phyloP scores from a whole-genome alignment of 148 eudicot species.

The Fagopyrum esculentum region DNA sequence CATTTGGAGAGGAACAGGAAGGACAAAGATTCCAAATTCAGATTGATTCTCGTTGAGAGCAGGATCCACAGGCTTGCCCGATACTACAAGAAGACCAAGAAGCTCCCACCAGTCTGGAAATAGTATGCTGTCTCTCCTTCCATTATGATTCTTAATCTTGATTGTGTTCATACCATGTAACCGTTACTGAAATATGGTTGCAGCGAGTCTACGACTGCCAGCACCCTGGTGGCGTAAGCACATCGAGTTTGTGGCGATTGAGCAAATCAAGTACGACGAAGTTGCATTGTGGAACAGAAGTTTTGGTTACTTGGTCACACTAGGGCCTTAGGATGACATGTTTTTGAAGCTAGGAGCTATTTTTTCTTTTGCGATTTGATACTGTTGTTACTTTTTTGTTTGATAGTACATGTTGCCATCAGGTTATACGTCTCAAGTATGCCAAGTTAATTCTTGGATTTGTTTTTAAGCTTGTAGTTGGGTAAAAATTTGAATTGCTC shows the following conservation, averaged over 20 bases:
- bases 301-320: neutral
- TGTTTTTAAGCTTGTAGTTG: no score
- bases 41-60: slow-evolving; percentile 37
- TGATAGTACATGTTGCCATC: no score
- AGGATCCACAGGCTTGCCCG: slow-evolving; percentile 37
- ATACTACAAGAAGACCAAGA: slow-evolving; percentile 40
- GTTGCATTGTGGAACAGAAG: neutral
- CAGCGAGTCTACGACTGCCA: slow-evolving; percentile 25
- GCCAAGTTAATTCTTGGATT: no score
- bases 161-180: neutral
- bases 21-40: slow-evolving; percentile 36
- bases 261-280: neutral
- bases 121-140: slow-evolving; percentile 20
- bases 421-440: no score
- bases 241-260: neutral
- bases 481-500: no score
- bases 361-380: neutral
- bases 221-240: slow-evolving; percentile 30
- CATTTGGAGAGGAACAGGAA: slow-evolving; percentile 43
- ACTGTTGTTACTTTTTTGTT: neutral
- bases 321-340: neutral
- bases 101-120: slow-evolving; percentile 43
- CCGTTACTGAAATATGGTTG: slow-evolving; percentile 3
- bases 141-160: neutral
- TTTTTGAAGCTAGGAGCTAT: neutral